Conservation (phyloP, 1,284 basidiomycete genomes). For the Neolentinus lepideus region DNA sequence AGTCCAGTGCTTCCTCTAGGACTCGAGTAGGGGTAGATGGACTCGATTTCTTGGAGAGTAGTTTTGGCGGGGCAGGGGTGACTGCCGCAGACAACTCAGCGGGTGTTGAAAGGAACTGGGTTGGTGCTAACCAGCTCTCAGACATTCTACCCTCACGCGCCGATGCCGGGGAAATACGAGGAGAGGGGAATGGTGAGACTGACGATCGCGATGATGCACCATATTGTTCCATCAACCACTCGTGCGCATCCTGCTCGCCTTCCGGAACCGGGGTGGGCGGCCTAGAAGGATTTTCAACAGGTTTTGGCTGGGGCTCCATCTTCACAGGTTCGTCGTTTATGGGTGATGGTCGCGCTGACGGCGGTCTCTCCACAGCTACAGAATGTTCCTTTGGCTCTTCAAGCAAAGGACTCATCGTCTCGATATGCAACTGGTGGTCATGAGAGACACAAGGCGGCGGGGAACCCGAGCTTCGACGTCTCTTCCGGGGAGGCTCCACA, state of each 20-base stretch:
- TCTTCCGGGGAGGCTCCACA: slow-evolving; percentile 3
- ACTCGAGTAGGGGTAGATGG: slow-evolving; percentile 14
- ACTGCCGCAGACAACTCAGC: not conserved
- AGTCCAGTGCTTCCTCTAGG: slow-evolving; percentile 40
- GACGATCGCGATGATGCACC: slow-evolving; percentile 23
- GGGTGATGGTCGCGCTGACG: not conserved
- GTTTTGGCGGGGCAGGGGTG: not conserved
- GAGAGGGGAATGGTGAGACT: slow-evolving; percentile 10
- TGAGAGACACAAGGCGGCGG: not conserved
- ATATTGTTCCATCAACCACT: slow-evolving; percentile 52
- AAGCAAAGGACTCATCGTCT: not conserved
- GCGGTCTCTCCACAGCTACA: not conserved
- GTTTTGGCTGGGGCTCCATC: not conserved
- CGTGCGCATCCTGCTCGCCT: slow-evolving; percentile 41
- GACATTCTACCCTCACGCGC: not conserved
- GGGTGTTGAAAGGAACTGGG: not conserved
- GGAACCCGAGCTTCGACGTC: slow-evolving; percentile 1
- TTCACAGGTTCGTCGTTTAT: not conserved
- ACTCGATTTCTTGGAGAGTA: not conserved
- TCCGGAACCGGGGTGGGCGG: not conserved
- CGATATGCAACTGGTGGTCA: too few relatives aligned
- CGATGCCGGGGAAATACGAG: slow-evolving; percentile 1
- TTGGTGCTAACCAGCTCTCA: too few relatives aligned
- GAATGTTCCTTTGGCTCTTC: not conserved
- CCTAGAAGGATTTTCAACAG: not conserved